phyloP scores from a whole-genome alignment of 495 filamentous ascomycete genomes.

The Talaromyces wortmannii region DNA sequence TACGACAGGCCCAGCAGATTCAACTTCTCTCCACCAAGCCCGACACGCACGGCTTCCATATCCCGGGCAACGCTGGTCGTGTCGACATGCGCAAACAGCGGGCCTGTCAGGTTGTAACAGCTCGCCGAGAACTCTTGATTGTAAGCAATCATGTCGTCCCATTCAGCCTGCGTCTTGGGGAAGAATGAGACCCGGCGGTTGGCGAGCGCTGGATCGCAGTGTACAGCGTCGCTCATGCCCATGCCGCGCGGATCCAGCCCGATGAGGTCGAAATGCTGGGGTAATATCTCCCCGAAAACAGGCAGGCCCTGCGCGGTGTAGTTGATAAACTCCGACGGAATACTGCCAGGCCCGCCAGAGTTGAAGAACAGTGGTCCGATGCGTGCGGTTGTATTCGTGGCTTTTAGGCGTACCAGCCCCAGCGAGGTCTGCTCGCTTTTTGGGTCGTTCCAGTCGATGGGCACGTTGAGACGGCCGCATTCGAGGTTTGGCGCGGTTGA shows the following conservation, averaged over 20 bases:
- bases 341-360: constrained; percentile 28
- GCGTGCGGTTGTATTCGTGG: constrained; percentile 12
- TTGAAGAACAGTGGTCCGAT: constrained; percentile 30
- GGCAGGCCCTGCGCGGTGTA: background rate
- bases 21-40: constrained; percentile 31
- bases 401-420: constrained; percentile 2
- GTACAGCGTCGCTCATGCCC: constrained; percentile 26
- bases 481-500: background rate
- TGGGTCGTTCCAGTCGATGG: constrained; percentile 6
- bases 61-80: constrained; percentile 31
- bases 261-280: constrained; percentile 31
- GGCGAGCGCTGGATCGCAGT: constrained; percentile 24
- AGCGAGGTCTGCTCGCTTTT: constrained; percentile 3
- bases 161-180: background rate
- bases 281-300: background rate
- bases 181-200: constrained; percentile 17
- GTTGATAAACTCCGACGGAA: constrained; percentile 4
- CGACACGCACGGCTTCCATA: constrained; percentile 33
- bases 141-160: background rate
- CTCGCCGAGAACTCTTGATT: constrained; percentile 24
- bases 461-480: background rate
- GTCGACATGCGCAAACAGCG: constrained; percentile 22
- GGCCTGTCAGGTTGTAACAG: constrained; percentile 26
- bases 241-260: constrained; percentile 38
- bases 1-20: constrained; percentile 53